Conservation (phyloP, 2,329 filamentous ascomycete genomes). For the Paracoccidioides brasiliensis region DNA sequence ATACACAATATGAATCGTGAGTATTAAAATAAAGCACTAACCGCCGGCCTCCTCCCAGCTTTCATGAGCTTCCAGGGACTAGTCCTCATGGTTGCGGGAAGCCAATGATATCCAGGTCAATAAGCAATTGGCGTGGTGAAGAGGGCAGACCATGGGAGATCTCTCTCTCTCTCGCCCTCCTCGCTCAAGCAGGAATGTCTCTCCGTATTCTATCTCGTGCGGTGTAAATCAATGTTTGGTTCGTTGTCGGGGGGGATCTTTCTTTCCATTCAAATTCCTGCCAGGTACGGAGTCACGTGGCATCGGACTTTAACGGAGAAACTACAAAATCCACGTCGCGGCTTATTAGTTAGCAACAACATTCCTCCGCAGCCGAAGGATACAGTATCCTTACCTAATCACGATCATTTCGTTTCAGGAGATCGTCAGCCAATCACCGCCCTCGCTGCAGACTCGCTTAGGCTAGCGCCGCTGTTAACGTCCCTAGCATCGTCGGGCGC, state of each 20-base stretch:
- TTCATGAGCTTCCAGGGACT: neutral
- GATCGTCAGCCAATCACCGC: conserved; percentile 9
- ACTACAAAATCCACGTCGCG: neutral
- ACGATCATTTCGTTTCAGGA: neutral
- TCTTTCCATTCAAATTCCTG: conserved; percentile 8
- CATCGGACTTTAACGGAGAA: neutral
- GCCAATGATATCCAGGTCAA: neutral
- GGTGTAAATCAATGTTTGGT: too few species aligned
- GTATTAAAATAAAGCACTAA: neutral
- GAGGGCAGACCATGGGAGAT: conserved; percentile 7
- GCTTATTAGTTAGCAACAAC: neutral
- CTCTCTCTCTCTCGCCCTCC: neutral
- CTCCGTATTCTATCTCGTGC: too few species aligned
- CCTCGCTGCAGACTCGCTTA: conserved; percentile 17
- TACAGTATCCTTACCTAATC: conserved; percentile 7
- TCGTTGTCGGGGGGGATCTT: neutral
- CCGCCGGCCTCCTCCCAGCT: neutral
- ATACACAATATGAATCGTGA: neutral
- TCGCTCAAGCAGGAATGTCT: too few species aligned
- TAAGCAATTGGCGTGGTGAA: neutral
- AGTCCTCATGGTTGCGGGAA: neutral
- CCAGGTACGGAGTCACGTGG: conserved; percentile 1
- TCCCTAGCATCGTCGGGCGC: neutral
- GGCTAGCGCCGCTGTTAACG: conserved; percentile 12
- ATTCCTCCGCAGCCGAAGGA: neutral